Conservation (phyloP, 1,284 basidiomycete genomes). For the Leccinum huronense region DNA sequence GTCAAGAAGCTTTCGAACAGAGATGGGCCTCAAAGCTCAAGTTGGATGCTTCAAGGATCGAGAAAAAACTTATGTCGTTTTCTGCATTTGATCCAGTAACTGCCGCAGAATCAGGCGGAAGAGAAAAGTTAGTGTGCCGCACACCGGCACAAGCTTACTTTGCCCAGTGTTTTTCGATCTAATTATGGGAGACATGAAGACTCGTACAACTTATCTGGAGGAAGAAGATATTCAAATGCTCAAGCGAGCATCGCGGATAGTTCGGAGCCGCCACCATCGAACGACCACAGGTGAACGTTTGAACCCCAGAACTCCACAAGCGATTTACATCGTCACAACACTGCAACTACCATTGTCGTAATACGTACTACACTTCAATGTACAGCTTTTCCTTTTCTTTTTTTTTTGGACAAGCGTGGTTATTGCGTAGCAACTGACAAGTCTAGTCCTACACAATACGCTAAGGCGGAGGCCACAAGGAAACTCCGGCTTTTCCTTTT, state of each 20-base stretch:
- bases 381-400: no score
- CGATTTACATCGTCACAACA: no score
- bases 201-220: conserved; percentile 47
- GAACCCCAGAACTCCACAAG: no score
- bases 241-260: conserved; percentile 53
- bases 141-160: conserved; percentile 19
- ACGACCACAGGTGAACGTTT: conserved; percentile 41
- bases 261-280: conserved; percentile 50
- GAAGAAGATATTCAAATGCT: conserved; percentile 62
- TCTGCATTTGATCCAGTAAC: conserved; percentile 27
- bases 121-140: conserved; percentile 30
- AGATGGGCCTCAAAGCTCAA: conserved; percentile 48
- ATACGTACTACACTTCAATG: no score
- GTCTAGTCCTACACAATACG: no score
- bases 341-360: no score
- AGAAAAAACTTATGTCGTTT: conserved; percentile 32
- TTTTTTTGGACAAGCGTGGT: no score
- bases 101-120: conserved; percentile 30
- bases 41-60: conserved; percentile 31
- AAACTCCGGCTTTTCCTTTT: no score
- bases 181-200: conserved; percentile 52
- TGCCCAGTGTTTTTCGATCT: conserved; percentile 41
- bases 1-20: conserved; percentile 48
- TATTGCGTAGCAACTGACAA: no score
- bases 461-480: no score